A percentile compares a stretch with the other conserved stretches of the same genome.
phyloP scores from a whole-genome alignment of 805 yeast species.

The Starmerella asiatica region DNA sequence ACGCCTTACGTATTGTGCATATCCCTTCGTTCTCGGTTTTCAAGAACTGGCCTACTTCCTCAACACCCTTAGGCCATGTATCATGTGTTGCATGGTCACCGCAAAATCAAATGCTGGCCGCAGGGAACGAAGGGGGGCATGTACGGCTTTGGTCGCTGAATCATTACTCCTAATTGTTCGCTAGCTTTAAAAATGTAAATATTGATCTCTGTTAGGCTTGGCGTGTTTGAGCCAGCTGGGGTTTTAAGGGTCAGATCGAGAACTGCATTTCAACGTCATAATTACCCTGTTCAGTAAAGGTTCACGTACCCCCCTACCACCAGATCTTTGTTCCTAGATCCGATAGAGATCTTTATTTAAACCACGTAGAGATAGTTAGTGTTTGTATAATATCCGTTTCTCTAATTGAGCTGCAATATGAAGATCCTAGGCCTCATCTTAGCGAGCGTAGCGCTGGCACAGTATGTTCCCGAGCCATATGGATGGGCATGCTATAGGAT shows the following conservation, averaged over 20 bases:
- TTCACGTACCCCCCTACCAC: too few species aligned
- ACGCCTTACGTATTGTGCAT: constrained; percentile 76
- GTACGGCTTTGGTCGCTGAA: constrained; percentile 80
- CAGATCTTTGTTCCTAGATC: too few species aligned
- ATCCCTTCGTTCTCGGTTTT: constrained; percentile 76
- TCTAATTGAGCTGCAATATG: too few species aligned
- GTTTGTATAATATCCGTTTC: too few species aligned
- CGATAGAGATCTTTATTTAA: too few species aligned
- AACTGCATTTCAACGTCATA: too few species aligned
- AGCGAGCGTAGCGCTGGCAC: constrained; percentile 2
- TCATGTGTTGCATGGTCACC: constrained; percentile 70
- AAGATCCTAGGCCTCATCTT: neutral
- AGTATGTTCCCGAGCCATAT: constrained; percentile 16
- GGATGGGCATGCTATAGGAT: constrained; percentile 18
- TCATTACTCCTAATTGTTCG: constrained; percentile 37
- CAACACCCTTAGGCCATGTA: constrained; percentile 92
- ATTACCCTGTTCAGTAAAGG: too few species aligned
- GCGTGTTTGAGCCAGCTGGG: too few species aligned
- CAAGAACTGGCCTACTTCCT: constrained; percentile 94
- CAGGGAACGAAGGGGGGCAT: constrained; percentile 84
- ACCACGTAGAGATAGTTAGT: too few species aligned
- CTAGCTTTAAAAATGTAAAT: too few species aligned
- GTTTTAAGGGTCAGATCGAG: too few species aligned
- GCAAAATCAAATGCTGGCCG: constrained; percentile 64
- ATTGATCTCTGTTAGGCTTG: too few species aligned